Base-by-base conservation (phyloP, 2,329 filamentous ascomycete species). In the Diplodia seriata region DNA sequence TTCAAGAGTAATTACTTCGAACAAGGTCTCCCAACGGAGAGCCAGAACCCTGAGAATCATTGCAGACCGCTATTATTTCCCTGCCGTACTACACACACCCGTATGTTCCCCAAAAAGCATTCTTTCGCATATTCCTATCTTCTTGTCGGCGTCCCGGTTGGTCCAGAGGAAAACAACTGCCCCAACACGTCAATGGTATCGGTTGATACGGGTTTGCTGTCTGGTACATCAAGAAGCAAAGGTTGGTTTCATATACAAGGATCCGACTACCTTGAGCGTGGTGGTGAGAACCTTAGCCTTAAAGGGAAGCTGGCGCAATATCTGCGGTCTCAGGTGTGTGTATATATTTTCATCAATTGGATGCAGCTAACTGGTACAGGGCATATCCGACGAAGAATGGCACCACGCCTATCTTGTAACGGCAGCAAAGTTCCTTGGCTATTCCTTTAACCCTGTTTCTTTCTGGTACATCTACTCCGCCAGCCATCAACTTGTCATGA, bases 391-490 rank as follows among this genome's bases (percentile, higher is more conserved):
- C 61, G 74, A 81, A 1, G 80, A 83, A 55, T 93, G 90, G 78
- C 86, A 88, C 12, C 83, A 89, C 72, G 90, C 88, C 0, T 93
- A 92, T 72, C 81, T 94, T 4, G 82, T 92, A 26, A 93, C 91
- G 1, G 89, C 90, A 3, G 86, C 90, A 5, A 84, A 85, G 36
- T 90, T 92, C 69, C 76, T 91, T 6, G 88, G 89, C 3, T 91
- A 91, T 74, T 86, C 87, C 26, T 92, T 91, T 78, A 93, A 92
- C 72, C 90, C 90, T 0, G 89, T 91, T 2, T 93, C 90, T 0
- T 91, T 93, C 73, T 94, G 91, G 90, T 92, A 93, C 71, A 83
- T 94, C 2, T 93, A 94, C 75, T 85, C 87, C 14, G 71, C 78
- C 0, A 77, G 85, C 9, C 84, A 85, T 68, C 77, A 83, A 6